These are phyloP conservation scores for Xylaria multiplex DNA, from an alignment of 2,329 filamentous ascomycete genomes.

Conservation along the genomic window DNA sequence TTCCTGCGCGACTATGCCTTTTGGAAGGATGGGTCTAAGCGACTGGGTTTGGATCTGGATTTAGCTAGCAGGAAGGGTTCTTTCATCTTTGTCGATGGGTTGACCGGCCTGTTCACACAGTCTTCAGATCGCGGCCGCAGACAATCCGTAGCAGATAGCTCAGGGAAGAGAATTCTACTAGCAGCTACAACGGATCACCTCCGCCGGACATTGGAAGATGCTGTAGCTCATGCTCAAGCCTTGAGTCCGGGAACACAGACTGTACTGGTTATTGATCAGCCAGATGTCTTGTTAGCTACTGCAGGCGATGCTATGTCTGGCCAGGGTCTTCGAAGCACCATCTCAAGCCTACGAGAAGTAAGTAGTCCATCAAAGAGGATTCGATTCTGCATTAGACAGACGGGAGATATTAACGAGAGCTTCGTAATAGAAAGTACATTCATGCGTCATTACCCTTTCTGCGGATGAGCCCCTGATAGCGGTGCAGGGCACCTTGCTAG, in stretches of 20 bases:
- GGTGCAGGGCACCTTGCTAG: constrained; percentile 69
- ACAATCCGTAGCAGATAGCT: constrained; percentile 15
- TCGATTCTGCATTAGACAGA: constrained; percentile 8
- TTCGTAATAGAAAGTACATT: constrained; percentile 65
- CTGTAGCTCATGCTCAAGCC: constrained; percentile 51
- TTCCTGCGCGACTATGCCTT: constrained; percentile 82
- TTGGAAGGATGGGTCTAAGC: constrained; percentile 77
- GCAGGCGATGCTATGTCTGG: constrained; percentile 58
- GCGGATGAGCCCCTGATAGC: constrained; percentile 78
- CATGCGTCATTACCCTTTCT: constrained; percentile 73
- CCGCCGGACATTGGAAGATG: constrained; percentile 52
- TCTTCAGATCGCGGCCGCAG: constrained; percentile 23
- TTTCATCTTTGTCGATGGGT: constrained; percentile 80
- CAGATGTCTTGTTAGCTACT: constrained; percentile 72
- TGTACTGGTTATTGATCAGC: constrained; percentile 72
- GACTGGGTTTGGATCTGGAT: constrained; percentile 78
- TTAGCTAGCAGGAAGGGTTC: constrained; percentile 64
- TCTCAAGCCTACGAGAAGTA: constrained; percentile 72
- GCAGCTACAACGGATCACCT: constrained; percentile 52
- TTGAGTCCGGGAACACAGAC: constrained; percentile 51
- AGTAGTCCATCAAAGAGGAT: constrained; percentile 44
- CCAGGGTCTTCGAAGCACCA: constrained; percentile 62
- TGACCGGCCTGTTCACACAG: constrained; percentile 65
- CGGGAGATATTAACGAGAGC: constrained; percentile 40
- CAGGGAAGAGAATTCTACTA: constrained; percentile 43